Evolutionary conservation across 805 yeast genomes (phyloP).

Genomic region (Clavispora santaluciae): DNA sequence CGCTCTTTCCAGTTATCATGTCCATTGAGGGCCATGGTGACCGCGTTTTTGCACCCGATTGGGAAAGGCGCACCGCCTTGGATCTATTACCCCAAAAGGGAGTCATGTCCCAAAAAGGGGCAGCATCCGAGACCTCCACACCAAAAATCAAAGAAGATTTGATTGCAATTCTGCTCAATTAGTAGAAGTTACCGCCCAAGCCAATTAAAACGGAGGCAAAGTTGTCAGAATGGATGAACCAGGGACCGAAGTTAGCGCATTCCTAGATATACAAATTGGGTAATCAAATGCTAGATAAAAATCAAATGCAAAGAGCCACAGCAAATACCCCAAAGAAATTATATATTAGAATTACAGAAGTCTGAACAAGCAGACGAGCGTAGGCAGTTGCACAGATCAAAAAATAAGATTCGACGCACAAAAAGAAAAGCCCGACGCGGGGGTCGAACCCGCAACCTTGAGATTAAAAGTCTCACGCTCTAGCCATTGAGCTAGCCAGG

Average conservation of each 20-base stretch:
- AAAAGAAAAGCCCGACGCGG: slow-evolving; percentile 15
- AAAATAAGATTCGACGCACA: background rate
- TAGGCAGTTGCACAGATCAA: no score
- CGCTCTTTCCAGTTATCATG: background rate
- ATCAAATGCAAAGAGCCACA: no score
- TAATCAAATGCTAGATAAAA: no score
- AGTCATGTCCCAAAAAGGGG: background rate
- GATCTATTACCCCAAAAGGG: background rate
- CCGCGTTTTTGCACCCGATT: background rate
- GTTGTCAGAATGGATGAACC: no score
- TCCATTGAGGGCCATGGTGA: background rate
- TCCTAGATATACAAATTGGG: no score
- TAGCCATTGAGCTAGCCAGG: slow-evolving; percentile 31
- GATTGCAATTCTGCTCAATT: background rate
- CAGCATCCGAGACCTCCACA: background rate
- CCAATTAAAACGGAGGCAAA: no score
- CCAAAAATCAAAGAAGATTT: background rate
- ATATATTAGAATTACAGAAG: no score
- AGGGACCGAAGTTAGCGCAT: no score
- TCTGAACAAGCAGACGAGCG: no score
- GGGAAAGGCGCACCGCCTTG: background rate
- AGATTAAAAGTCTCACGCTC: slow-evolving; percentile 27
- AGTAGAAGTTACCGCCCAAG: background rate
- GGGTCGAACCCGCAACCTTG: slow-evolving; percentile 26
- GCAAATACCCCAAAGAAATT: no score